Evolutionary conservation across 768 basidiomycete genomes (phyloP), one percentile per base, ranked within the genome.

Genomic region (Lactifluus piperatus): DNA sequence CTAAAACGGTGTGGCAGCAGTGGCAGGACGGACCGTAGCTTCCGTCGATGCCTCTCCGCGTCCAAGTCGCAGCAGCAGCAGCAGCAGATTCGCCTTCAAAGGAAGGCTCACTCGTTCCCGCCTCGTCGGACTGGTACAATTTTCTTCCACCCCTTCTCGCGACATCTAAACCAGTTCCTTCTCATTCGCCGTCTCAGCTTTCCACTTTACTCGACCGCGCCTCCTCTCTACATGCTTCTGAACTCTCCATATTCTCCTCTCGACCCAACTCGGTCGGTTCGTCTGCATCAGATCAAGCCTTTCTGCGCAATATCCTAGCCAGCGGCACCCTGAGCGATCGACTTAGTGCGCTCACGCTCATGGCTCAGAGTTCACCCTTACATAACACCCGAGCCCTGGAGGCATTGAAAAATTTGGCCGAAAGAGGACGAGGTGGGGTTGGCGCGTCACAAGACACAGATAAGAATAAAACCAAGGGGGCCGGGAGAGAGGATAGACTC

Each of bases 401-500:
- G 56, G 79, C 78, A 2, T 71, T 97, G 55, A 82, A 83, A 68
- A 72, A 72, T 3, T 85, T 95, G 86, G 83, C 88, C 1, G 88
- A 89, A 68, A 74, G 79, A 36, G 86, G 86, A 0, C 83, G 86
- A 60, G 86, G 85, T 0, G 91, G 91, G 66, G 92, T 91, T 41
- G 22, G 20, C 4, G 22, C 13, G 16, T 16, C 54, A 3, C 58
- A 54, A 16, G 64, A 60, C 0, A 58, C 51, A 16, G 62, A 63
- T 22, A 64, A 58, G 32, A 54, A 51, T 9, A 53, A 54, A 39
- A 52, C 27, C 2, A 55, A 32, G 27, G 39, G 54, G 22, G 22
- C 53, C 3, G 91, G 91, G 3, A 79, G 94, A n/a, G 94, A 94
- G 51, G 94, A 97, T 74, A 85, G 88, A 65, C 70, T 97, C 45